These are phyloP conservation scores for Prunus yedoensis DNA, from an alignment of 331 rosid species.

Conservation along the genomic window DNA sequence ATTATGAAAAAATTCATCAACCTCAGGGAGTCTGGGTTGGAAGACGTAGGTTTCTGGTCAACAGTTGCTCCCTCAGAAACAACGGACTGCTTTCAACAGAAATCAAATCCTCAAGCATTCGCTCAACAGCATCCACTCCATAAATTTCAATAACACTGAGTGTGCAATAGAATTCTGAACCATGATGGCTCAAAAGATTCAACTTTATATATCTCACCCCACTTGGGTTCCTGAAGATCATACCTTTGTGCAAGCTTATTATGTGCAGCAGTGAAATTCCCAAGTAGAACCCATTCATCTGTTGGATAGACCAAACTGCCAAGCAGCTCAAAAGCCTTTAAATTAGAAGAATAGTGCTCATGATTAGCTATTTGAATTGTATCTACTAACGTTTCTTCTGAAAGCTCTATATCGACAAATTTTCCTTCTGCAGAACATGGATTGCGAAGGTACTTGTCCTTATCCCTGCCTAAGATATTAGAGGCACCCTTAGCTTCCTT, in stretches of 20 bases:
- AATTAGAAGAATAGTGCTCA: slow-evolving; percentile 91
- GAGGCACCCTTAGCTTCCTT: slow-evolving; percentile 98
- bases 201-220: slow-evolving; percentile 92
- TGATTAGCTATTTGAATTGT: slow-evolving; percentile 81
- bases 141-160: slow-evolving; percentile 67
- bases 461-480: slow-evolving; percentile 73
- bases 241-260: slow-evolving; percentile 73
- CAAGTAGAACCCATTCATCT: slow-evolving; percentile 75
- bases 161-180: slow-evolving; percentile 91
- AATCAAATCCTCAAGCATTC: slow-evolving; percentile 93
- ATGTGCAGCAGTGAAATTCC: slow-evolving; percentile 78
- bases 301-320: slow-evolving; percentile 88
- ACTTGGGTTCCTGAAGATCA: slow-evolving; percentile 79
- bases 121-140: slow-evolving; percentile 95
- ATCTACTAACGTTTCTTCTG: slow-evolving; percentile 90
- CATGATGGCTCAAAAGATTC: slow-evolving; percentile 77
- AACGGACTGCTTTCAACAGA: slow-evolving; percentile 44
- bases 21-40: slow-evolving; percentile 42
- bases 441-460: slow-evolving; percentile 90
- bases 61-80: slow-evolving; percentile 45
- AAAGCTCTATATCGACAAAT: slow-evolving; percentile 74
- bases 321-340: slow-evolving; percentile 69
- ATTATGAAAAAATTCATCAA: slow-evolving; percentile 34
- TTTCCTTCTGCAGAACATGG: slow-evolving; percentile 92
- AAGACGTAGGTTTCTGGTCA: slow-evolving; percentile 40